These are phyloP conservation scores for Pestalotiopsis sp. DNA, from an alignment of 2,329 filamentous ascomycete species.

Conservation along the genomic window DNA sequence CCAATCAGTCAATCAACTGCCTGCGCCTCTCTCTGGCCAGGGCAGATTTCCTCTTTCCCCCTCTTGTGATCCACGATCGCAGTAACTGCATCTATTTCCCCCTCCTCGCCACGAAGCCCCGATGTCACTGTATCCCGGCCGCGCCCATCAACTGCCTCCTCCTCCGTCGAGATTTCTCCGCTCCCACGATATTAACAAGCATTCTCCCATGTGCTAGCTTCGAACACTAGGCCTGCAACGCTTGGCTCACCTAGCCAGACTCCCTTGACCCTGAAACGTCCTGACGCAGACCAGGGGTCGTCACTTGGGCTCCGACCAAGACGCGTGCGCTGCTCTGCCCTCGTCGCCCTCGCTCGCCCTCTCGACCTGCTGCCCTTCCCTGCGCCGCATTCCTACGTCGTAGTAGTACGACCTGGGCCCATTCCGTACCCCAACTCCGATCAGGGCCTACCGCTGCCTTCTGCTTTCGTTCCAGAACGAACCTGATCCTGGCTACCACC, in stretches of 20 bases:
- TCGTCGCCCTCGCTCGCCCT: no score
- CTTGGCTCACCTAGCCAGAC: constrained; percentile 13
- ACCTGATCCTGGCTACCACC: constrained; percentile 10
- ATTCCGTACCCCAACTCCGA: background rate
- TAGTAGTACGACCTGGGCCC: background rate
- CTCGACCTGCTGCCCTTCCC: background rate
- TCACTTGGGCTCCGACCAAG: background rate
- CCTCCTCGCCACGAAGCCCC: background rate
- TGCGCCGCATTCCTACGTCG: background rate
- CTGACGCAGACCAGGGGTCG: constrained; percentile 35
- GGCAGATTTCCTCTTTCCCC: background rate
- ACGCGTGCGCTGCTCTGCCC: background rate
- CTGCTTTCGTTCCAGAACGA: constrained; percentile 13
- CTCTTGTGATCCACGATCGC: background rate
- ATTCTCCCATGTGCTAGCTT: constrained; percentile 22
- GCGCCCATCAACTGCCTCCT: background rate
- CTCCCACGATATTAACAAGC: constrained; percentile 8
- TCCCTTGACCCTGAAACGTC: constrained; percentile 37
- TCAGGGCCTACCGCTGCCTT: constrained; percentile 12
- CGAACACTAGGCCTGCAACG: constrained; percentile 17
- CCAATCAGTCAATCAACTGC: background rate
- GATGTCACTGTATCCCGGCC: background rate
- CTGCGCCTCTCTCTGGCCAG: background rate
- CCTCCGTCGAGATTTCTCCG: constrained; percentile 1
- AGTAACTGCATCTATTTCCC: background rate